Percentiles rank a stretch among this genome's conserved stretches.
Conservation (phyloP, 192 early-diverging fungal species). For the Backusella westeae region DNA sequence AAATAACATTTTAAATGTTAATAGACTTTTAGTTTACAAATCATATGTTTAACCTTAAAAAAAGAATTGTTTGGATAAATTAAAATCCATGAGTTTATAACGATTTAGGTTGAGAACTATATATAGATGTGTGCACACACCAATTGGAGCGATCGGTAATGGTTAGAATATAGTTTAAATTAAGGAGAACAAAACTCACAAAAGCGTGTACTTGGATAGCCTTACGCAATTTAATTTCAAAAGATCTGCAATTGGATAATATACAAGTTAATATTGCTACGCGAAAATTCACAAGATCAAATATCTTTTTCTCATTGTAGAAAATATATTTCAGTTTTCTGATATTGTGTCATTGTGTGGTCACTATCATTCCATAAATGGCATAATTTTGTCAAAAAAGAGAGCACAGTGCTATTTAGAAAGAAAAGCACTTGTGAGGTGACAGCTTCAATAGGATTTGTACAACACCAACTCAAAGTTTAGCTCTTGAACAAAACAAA, state of each 20-base stretch:
- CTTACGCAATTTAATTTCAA: too few relatives aligned
- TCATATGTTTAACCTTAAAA: not conserved
- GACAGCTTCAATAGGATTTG: not conserved
- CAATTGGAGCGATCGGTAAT: not conserved
- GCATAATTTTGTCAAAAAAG: too few relatives aligned
- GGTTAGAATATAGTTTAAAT: not conserved
- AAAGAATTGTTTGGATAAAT: not conserved
- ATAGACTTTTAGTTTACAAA: not conserved
- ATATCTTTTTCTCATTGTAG: too few relatives aligned
- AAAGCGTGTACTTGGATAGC: not conserved
- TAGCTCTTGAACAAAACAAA: not conserved
- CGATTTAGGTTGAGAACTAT: too few relatives aligned
- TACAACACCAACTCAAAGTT: not conserved
- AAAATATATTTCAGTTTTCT: too few relatives aligned
- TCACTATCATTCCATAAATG: too few relatives aligned
- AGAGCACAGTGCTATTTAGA: too few relatives aligned
- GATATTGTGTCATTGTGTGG: too few relatives aligned
- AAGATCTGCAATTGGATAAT: too few relatives aligned
- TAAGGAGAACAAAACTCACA: not conserved
- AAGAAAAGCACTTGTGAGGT: not conserved
- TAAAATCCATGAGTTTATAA: not conserved
- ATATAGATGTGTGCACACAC: not conserved
- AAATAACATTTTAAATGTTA: not conserved
- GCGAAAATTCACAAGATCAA: too few relatives aligned
- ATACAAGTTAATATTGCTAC: too few relatives aligned